Percentiles rank a stretch among this genome's conserved stretches.
Conservation (phyloP, 2,329 filamentous ascomycete genomes). For the Amylocarpus encephaloides region DNA sequence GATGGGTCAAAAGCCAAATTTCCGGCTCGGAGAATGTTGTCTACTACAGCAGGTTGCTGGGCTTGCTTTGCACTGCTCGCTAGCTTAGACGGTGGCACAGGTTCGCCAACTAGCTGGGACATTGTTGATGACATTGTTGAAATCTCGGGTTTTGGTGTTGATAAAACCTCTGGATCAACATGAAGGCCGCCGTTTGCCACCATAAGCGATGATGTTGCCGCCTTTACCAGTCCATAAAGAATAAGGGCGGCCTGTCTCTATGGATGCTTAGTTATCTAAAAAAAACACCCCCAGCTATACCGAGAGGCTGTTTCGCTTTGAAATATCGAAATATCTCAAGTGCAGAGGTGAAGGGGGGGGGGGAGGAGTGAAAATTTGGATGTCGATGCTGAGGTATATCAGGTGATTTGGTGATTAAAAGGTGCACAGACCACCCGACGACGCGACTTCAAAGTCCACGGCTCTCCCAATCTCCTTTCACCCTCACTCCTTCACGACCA, state of each 20-base stretch:
- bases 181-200: too few relatives aligned
- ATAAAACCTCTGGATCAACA: too few relatives aligned
- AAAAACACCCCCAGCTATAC: too few relatives aligned
- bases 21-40: constrained; percentile 26
- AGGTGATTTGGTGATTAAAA: constrained; percentile 7
- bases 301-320: too few relatives aligned
- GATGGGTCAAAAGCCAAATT: constrained; percentile 28
- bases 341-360: neutral
- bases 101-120: too few relatives aligned
- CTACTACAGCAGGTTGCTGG: constrained; percentile 24
- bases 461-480: neutral
- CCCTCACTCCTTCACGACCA: constrained; percentile 20
- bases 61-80: constrained; percentile 2
- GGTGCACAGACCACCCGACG: neutral
- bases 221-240: too few relatives aligned
- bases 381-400: neutral
- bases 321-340: too few relatives aligned
- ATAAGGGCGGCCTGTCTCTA: too few relatives aligned
- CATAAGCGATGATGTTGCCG: too few relatives aligned
- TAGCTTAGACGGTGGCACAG: neutral
- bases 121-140: too few relatives aligned
- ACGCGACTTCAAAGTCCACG: neutral
- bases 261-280: too few relatives aligned
- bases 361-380: neutral
- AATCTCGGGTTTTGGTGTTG: too few relatives aligned